These are phyloP conservation scores for Cordyceps javanica DNA, from an alignment of 2,329 filamentous ascomycete species.

Conservation along the genomic window DNA sequence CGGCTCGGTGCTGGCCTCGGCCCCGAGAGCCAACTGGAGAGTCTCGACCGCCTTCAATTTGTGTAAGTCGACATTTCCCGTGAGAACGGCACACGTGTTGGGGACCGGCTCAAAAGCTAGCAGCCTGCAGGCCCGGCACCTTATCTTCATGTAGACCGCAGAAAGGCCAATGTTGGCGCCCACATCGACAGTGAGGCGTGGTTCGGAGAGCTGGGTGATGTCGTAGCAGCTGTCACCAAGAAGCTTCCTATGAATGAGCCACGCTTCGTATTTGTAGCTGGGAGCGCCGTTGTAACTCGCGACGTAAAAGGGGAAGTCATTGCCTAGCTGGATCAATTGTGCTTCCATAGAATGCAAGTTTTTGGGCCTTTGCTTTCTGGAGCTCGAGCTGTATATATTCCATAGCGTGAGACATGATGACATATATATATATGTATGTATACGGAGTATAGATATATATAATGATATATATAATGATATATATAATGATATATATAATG, in stretches of 20 bases:
- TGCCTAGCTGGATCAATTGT: neutral
- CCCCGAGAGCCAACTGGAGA: constrained; percentile 15
- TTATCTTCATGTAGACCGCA: constrained; percentile 21
- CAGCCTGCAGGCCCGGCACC: constrained; percentile 19
- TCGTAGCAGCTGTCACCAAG: constrained; percentile 20
- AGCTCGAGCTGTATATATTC: no score
- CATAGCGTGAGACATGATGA: no score
- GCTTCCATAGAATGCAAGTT: no score
- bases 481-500: no score
- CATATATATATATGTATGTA: no score
- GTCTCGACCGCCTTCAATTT: constrained; percentile 10
- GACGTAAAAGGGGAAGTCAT: constrained; percentile 2
- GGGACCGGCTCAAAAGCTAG: constrained; percentile 23
- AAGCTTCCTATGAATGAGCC: constrained; percentile 20
- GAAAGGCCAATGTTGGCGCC: constrained; percentile 24
- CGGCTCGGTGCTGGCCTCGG: neutral
- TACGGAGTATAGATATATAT: no score
- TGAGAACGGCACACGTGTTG: constrained; percentile 15
- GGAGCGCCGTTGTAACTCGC: constrained; percentile 4
- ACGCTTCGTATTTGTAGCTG: constrained; percentile 14
- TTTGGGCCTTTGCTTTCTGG: no score
- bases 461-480: no score
- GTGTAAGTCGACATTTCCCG: constrained; percentile 18
- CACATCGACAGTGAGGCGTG: constrained; percentile 19
- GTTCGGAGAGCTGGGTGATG: constrained; percentile 9